A percentile compares a stretch with the other conserved stretches of the same genome.
Conservation (phyloP, 2,329 filamentous ascomycete species). For the Amphichorda felina region DNA sequence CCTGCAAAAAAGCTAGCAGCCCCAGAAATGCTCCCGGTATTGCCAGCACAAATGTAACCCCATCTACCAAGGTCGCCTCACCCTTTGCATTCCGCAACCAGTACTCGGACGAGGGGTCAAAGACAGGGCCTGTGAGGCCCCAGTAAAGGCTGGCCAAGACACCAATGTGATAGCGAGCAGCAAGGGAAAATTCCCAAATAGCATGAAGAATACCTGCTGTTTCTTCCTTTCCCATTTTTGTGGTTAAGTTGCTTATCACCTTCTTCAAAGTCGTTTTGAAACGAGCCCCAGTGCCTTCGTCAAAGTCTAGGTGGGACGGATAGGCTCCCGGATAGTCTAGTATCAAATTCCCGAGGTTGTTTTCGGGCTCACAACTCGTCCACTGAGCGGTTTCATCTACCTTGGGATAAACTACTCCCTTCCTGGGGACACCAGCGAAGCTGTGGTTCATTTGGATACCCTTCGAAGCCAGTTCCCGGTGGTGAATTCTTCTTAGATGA, state of each 20-base stretch:
- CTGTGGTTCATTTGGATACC: neutral
- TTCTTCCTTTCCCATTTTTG: neutral
- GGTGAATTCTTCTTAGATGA: no score
- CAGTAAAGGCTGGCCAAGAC: constrained; percentile 18
- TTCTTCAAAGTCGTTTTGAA: constrained; percentile 6
- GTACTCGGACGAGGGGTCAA: constrained; percentile 22
- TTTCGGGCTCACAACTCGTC: no score
- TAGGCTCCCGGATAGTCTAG: constrained; percentile 13
- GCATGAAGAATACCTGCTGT: neutral
- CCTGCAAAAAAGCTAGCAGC: constrained; percentile 12
- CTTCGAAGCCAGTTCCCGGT: neutral
- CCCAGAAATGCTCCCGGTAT: constrained; percentile 13
- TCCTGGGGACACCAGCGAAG: neutral
- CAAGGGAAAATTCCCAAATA: neutral
- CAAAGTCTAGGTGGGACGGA: constrained; percentile 12
- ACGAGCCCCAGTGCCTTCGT: constrained; percentile 17
- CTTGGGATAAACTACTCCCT: no score
- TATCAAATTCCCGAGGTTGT: no score
- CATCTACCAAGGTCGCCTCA: constrained; percentile 12
- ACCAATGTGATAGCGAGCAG: neutral
- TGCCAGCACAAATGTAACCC: constrained; percentile 12
- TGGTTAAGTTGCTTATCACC: neutral
- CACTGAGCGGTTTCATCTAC: no score
- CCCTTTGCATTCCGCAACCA: constrained; percentile 15
- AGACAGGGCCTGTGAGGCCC: constrained; percentile 23